Percentiles rank a stretch among this genome's conserved stretches.
Conservation (phyloP, 208 protist species). For the Angomonas deanei region DNA sequence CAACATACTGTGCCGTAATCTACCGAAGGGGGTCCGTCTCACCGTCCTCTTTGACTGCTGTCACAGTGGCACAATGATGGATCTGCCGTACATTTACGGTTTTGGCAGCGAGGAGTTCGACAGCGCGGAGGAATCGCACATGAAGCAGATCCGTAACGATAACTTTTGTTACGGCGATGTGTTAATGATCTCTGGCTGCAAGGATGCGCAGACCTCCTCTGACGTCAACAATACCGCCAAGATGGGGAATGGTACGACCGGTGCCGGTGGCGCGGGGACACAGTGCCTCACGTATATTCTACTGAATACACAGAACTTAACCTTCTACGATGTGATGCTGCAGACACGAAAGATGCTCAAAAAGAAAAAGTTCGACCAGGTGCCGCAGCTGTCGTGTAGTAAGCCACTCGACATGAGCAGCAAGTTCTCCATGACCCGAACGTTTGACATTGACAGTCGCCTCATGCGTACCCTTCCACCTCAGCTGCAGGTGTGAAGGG, state of each 20-base stretch:
- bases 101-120: background rate
- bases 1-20: conserved; percentile 26
- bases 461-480: conserved; percentile 24
- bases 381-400: conserved; percentile 62
- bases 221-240: conserved; percentile 50
- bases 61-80: conserved; percentile 85
- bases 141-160: conserved; percentile 56
- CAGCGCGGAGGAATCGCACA: conserved; percentile 42
- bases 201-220: conserved; percentile 52
- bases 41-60: conserved; percentile 88
- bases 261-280: conserved; percentile 64
- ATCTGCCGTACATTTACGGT: too few species aligned
- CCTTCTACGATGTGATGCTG: conserved; percentile 45
- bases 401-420: conserved; percentile 53
- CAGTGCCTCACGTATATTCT: conserved; percentile 55
- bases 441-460: conserved; percentile 23
- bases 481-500: background rate
- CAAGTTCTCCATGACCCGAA: conserved; percentile 33
- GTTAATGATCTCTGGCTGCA: conserved; percentile 66
- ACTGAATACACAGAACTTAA: conserved; percentile 37
- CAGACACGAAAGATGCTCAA: conserved; percentile 52
- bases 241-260: conserved; percentile 36
- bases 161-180: conserved; percentile 48
- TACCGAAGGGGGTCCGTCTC: conserved; percentile 55
- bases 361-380: conserved; percentile 52